Conservation (phyloP, 2,329 filamentous ascomycete species). For the Zymoseptoria pseudotritici region DNA sequence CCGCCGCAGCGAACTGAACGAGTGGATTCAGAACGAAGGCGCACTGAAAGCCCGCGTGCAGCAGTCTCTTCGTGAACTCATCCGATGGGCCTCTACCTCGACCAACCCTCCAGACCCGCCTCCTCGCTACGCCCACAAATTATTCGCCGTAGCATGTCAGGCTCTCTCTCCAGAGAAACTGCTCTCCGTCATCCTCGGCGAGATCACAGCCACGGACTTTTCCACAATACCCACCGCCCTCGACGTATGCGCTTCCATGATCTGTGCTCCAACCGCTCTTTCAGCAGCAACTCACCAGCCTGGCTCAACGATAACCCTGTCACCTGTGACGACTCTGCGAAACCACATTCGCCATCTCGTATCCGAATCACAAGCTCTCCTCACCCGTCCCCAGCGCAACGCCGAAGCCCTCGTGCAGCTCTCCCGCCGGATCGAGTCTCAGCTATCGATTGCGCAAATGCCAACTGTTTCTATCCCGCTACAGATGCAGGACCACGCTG, state of each 20-base stretch:
- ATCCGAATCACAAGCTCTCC: constrained; percentile 42
- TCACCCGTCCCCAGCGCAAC: constrained; percentile 52
- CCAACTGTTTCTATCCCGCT: constrained; percentile 21
- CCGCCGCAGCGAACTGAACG: constrained; percentile 59
- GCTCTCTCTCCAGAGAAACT: constrained; percentile 56
- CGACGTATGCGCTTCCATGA: constrained; percentile 60
- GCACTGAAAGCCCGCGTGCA: constrained; percentile 45
- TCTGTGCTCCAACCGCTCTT: constrained; percentile 54
- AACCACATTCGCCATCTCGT: constrained; percentile 44
- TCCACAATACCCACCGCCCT: constrained; percentile 56
- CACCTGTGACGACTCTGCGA: constrained; percentile 32
- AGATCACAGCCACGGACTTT: constrained; percentile 53
- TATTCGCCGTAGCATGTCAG: constrained; percentile 54
- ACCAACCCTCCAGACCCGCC: constrained; percentile 41
- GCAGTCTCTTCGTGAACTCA: constrained; percentile 54
- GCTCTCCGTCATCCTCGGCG: constrained; percentile 57
- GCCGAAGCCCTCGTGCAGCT: constrained; percentile 40
- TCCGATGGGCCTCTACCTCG: constrained; percentile 55
- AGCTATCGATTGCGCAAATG: constrained; percentile 57
- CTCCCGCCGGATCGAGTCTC: constrained; percentile 25
- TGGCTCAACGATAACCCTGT: constrained; percentile 19
- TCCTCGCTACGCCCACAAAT: constrained; percentile 64
- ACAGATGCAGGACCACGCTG: constrained; percentile 15
- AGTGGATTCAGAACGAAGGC: constrained; percentile 44
- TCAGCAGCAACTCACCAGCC: constrained; percentile 23